These are phyloP conservation scores for Cercophora scortea DNA, from an alignment of 495 filamentous ascomycete genomes.

Conservation along the genomic window DNA sequence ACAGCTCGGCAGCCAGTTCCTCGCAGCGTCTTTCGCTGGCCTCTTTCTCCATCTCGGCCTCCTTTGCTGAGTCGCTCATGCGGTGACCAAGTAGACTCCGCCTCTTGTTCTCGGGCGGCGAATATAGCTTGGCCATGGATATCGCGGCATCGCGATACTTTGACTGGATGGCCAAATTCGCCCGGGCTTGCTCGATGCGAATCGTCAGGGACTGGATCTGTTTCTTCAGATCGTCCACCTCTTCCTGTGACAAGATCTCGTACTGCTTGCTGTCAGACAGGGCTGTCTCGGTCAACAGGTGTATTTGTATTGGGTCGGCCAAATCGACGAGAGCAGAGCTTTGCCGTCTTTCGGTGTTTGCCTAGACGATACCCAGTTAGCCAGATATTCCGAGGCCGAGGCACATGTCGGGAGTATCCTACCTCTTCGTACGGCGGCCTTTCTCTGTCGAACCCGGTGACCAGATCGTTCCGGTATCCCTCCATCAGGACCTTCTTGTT, in stretches of 20 bases:
- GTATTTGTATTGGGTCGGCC: conserved; percentile 55
- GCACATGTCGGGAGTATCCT: neutral
- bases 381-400: neutral
- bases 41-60: conserved; percentile 66
- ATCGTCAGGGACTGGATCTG: conserved; percentile 59
- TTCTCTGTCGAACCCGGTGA: conserved; percentile 36
- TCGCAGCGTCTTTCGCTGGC: conserved; percentile 76
- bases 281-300: conserved; percentile 89
- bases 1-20: conserved; percentile 72
- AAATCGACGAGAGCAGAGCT: conserved; percentile 40
- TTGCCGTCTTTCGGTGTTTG: conserved; percentile 3
- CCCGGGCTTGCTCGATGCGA: conserved; percentile 69
- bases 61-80: conserved; percentile 39
- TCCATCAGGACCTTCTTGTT: conserved; percentile 33
- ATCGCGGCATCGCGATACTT: conserved; percentile 90
- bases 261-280: conserved; percentile 77
- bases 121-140: conserved; percentile 73
- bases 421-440: conserved; percentile 41
- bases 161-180: conserved; percentile 81
- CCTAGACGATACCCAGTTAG: conserved; percentile 1
- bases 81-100: conserved; percentile 48
- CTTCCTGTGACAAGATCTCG: conserved; percentile 80
- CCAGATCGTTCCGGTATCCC: conserved; percentile 38
- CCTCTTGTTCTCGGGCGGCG: conserved; percentile 33
- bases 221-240: conserved; percentile 86